Evolutionary conservation across 352 stramenopile species (phyloP), one percentile per base, ranked within the genome.

Genomic region (Globisporangium yorkense): DNA sequence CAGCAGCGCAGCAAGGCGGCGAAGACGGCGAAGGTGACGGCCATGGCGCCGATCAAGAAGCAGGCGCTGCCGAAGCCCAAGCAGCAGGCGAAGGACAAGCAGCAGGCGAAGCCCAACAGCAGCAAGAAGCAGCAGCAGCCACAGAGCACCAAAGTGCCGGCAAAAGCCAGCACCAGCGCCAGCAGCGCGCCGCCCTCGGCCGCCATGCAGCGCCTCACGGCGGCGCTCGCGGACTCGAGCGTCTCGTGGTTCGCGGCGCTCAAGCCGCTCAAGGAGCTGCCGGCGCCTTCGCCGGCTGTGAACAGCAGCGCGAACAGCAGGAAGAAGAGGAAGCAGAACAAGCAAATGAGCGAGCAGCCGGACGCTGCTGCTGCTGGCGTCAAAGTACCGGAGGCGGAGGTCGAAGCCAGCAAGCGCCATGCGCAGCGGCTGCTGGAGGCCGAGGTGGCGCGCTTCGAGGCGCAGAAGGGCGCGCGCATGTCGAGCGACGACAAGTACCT

Each of bases 401-500:
- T 51, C 20, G 51, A 63, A 35, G 27, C 57, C 5, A 63, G 62
- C n/a, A 89, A 89, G 68, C 76, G 79, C 51, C 63, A 76, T 21
- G 80, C 79, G 24, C 75, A 93, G 61, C 54, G 65, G 41, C 66
- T 89, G 27, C 56, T 89, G 40, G 80, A 90, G 51, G 47, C 64
- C 18, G 76, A 89, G 51, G 74, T 92, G 49, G 51, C 68, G 46
- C 80, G 72, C 45, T 76, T 75, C 56, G 83, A 92, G 46, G 54
- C 60, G 31, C 83, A 88, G 48, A 84, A 83, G 57, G 80, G 74
- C 59, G 61, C 68, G 57, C 87, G 87, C 55, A 68, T 93, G 59
- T 91, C 80, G 49, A 94, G 82, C 64, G 81, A 92, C 53, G 84
- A 92, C 67, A 94, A 92, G 66, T 92, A 92, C 64, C 63, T 94